A percentile compares a stretch with the other conserved stretches of the same genome.
Evolutionary conservation across 805 yeast species (phyloP).

Genomic region (Candida verbasci): DNA sequence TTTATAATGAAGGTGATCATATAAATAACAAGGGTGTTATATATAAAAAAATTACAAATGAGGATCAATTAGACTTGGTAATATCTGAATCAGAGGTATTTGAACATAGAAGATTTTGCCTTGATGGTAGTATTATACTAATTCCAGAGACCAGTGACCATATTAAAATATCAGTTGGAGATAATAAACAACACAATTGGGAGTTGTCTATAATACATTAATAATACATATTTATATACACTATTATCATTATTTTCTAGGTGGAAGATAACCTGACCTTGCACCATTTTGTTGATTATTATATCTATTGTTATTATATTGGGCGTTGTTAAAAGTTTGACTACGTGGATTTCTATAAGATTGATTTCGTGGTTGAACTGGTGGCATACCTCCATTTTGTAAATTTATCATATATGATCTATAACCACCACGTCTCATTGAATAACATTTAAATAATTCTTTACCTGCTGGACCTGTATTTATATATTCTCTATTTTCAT

Average conservation of each 20-base stretch:
- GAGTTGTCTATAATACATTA: slow-evolving; percentile 9
- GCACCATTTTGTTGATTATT: slow-evolving; percentile 11
- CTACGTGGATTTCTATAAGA: slow-evolving; percentile 1
- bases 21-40: slow-evolving; percentile 43
- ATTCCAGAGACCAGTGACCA: slow-evolving; percentile 19
- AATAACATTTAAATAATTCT: slow-evolving; percentile 24
- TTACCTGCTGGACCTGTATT: slow-evolving; percentile 39
- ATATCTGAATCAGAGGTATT: slow-evolving; percentile 10
- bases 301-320: slow-evolving; percentile 5
- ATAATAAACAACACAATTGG: slow-evolving; percentile 21
- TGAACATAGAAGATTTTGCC: slow-evolving; percentile 50
- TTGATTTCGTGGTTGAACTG: neutral
- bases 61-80: slow-evolving; percentile 20
- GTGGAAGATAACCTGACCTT: slow-evolving; percentile 11
- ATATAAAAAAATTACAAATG: slow-evolving; percentile 33
- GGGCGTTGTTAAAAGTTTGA: slow-evolving; percentile 4
- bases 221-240: neutral
- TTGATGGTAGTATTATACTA: slow-evolving; percentile 56
- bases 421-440: slow-evolving; percentile 38
- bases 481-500: slow-evolving; percentile 31
- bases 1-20: slow-evolving; percentile 56
- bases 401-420: slow-evolving; percentile 19
- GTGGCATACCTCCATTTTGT: slow-evolving; percentile 9
- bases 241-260: slow-evolving; percentile 2
- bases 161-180: slow-evolving; percentile 12